These are phyloP conservation scores for Magnaporthiopsis rhizophila DNA, from an alignment of 2,329 filamentous ascomycete genomes.

Conservation along the genomic window DNA sequence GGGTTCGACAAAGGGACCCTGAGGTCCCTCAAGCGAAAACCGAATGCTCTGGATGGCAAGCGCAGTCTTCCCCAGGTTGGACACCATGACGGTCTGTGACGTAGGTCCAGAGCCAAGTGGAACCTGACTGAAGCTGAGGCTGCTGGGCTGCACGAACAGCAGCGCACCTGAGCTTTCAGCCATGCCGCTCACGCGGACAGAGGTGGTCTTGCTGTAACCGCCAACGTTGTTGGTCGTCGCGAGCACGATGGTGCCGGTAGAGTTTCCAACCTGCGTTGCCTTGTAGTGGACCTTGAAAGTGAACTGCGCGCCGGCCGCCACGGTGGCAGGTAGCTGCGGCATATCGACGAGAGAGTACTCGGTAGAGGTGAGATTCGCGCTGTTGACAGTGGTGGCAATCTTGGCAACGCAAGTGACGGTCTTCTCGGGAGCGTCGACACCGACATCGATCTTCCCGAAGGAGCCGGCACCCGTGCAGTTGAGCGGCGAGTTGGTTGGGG, in stretches of 20 bases:
- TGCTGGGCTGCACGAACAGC: slow-evolving; percentile 37
- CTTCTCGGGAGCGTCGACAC: slow-evolving; percentile 21
- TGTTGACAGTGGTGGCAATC: slow-evolving; percentile 32
- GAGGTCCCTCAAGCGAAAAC: slow-evolving; percentile 34
- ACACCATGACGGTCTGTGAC: slow-evolving; percentile 36
- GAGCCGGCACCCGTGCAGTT: slow-evolving; percentile 39
- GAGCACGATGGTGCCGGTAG: slow-evolving; percentile 39
- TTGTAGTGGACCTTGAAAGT: slow-evolving; percentile 35
- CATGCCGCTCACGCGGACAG: slow-evolving; percentile 39
- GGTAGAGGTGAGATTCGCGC: slow-evolving; percentile 26
- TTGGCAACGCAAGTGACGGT: slow-evolving; percentile 40
- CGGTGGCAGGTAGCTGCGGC: slow-evolving; percentile 21
- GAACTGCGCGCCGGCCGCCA: slow-evolving; percentile 31
- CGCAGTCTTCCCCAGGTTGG: slow-evolving; percentile 38
- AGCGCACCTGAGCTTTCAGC: slow-evolving; percentile 38
- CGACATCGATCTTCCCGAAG: slow-evolving; percentile 38
- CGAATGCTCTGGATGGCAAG: slow-evolving; percentile 36
- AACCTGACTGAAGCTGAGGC: slow-evolving; percentile 40
- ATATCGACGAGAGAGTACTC: slow-evolving; percentile 28
- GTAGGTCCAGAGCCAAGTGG: slow-evolving; percentile 33
- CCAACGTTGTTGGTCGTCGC: slow-evolving; percentile 36
- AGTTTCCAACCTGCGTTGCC: slow-evolving; percentile 36
- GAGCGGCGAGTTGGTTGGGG: slow-evolving; percentile 43
- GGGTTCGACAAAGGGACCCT: slow-evolving; percentile 34
- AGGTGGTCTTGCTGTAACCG: slow-evolving; percentile 38